Percentiles rank a stretch among this genome's conserved stretches.
These are phyloP conservation scores for Zygotorulaspora sp. DNA, from an alignment of 805 yeast species.

Conservation along the genomic window DNA sequence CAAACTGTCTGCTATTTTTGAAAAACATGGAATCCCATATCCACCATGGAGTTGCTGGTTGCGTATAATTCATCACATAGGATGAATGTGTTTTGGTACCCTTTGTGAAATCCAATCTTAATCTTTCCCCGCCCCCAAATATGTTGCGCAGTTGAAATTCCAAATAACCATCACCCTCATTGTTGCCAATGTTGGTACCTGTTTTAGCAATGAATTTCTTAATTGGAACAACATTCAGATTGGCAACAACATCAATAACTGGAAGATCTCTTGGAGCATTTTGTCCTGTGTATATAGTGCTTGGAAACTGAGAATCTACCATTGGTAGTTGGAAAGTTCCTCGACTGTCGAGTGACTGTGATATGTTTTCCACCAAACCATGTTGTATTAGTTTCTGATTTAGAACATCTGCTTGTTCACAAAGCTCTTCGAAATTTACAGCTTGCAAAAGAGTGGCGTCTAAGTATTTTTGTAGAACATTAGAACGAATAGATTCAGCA, in stretches of 20 bases:
- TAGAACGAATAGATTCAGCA: conserved; percentile 18
- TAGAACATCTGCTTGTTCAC: conserved; percentile 26
- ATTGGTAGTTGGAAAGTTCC: conserved; percentile 16
- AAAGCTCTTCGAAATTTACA: conserved; percentile 25
- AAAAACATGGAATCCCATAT: conserved; percentile 49
- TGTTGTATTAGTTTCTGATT: conserved; percentile 28
- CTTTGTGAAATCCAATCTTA: conserved; percentile 51
- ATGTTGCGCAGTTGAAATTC: conserved; percentile 59
- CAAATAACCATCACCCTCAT: conserved; percentile 93
- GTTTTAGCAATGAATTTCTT: conserved; percentile 78
- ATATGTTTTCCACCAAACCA: conserved; percentile 25
- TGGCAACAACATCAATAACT: conserved; percentile 31
- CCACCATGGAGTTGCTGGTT: conserved; percentile 50
- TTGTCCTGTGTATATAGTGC: conserved; percentile 12
- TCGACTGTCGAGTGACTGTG: conserved; percentile 22
- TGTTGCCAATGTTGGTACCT: conserved; percentile 94
- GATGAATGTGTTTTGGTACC: conserved; percentile 60
- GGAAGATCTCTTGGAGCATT: conserved; percentile 12
- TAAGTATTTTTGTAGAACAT: conserved; percentile 25
- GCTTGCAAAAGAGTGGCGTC: conserved; percentile 29
- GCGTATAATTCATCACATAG: conserved; percentile 47
- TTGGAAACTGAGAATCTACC: conserved; percentile 9
- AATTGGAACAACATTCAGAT: conserved; percentile 43
- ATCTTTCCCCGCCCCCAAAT: conserved; percentile 64
- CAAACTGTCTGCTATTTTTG: conserved; percentile 50